Evolutionary conservation across 1,284 basidiomycete genomes (phyloP), one percentile per base, ranked within the genome.

Genomic region (Fistulina hepatica): DNA sequence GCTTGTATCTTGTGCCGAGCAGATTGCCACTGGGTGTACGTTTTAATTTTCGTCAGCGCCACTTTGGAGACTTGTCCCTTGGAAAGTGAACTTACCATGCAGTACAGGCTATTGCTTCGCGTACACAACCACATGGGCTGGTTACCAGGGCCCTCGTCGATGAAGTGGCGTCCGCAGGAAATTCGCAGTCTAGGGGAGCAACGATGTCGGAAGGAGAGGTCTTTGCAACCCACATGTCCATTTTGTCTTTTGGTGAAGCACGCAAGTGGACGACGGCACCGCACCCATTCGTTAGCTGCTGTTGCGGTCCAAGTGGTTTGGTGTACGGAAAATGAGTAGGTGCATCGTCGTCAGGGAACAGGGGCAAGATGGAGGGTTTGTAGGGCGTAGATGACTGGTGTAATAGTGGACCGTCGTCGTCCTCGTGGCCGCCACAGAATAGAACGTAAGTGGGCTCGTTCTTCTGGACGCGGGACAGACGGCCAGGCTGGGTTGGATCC

Each of bases 101-200:
- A 2, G 70, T 62, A 53, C 77, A 81, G 17, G 73, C 77, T 9
- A 81, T 60, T 3, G 73, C 75, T 52, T 78, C 75, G 33, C 71
- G 63, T 28, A 76, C 53, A 48, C 78, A 80, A 15, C 76, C 74
- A 45, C 76, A 81, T 3, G 69, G 57, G 45, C 65, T 74, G 46
- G 60, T 61, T 42, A 69, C 58, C 54, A 71, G n/a, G n/a, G n/a
- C n/a, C n/a, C n/a, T 66, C 51, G 64, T 66, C 24, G 64, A 63
- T 6, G 66, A 58, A 8, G 64, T 58, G 11, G 58, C 50, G 26
- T 61, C 56, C 41, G 71, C 71, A 50, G 77, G 75, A 51, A 77
- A 77, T 5, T 53, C 54, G 8, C 67, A 47, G 39, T 76, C 70
- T 48, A 81, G 55, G 32, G 62, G 49, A 32, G 69, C 61, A 27